Conservation (phyloP, 169 alveolate species). For the Cryptosporidium felis region DNA sequence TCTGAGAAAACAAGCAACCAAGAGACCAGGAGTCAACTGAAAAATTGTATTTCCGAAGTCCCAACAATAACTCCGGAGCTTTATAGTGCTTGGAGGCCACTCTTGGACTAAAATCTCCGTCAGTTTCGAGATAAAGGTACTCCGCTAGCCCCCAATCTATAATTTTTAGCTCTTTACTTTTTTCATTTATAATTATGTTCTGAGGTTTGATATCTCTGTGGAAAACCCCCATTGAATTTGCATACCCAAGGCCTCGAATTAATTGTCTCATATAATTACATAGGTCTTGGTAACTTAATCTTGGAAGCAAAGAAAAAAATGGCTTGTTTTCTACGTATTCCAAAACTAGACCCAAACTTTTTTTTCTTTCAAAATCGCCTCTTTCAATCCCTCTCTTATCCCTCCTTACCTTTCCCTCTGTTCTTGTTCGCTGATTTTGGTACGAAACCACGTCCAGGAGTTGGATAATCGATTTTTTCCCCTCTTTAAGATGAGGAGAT, state of each 20-base stretch:
- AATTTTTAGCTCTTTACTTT: slow-evolving; percentile 71
- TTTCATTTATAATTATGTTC: slow-evolving; percentile 72
- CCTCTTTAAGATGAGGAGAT: background rate
- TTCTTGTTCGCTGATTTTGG: background rate
- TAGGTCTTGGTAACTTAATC: background rate
- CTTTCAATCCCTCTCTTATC: background rate
- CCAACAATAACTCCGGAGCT: slow-evolving; percentile 85
- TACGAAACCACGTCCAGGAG: slow-evolving; percentile 31
- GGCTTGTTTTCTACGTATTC: slow-evolving; percentile 34
- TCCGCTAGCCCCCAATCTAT: slow-evolving; percentile 80
- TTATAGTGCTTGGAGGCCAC: slow-evolving; percentile 88
- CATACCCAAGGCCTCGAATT: slow-evolving; percentile 6
- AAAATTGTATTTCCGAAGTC: slow-evolving; percentile 81
- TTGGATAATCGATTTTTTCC: background rate
- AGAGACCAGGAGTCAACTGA: slow-evolving; percentile 86
- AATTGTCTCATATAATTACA: slow-evolving; percentile 58
- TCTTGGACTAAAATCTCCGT: slow-evolving; percentile 56
- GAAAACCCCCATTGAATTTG: slow-evolving; percentile 69
- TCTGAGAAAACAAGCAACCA: slow-evolving; percentile 89
- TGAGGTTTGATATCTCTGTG: slow-evolving; percentile 79
- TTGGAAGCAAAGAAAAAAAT: slow-evolving; percentile 40
- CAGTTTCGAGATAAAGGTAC: slow-evolving; percentile 16
- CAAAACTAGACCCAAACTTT: slow-evolving; percentile 11
- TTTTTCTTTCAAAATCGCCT: background rate
- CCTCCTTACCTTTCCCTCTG: too few species aligned